Evolutionary conservation across 495 filamentous ascomycete species (phyloP).

Genomic region (Aspergillus avenaceus): DNA sequence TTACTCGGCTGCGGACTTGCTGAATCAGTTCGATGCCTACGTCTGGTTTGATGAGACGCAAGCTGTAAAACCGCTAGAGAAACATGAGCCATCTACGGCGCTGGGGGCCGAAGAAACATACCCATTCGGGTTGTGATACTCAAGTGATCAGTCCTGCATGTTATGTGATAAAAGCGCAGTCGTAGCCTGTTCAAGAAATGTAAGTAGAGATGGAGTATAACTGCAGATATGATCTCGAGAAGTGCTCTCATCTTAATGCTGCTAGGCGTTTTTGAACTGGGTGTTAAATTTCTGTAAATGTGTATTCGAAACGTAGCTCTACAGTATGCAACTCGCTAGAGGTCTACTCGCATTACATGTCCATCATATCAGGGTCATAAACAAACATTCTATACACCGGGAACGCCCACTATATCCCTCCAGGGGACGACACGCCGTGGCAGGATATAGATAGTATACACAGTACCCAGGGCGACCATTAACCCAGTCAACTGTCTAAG

Average conservation of each 20-base stretch:
- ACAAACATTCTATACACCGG: conserved; percentile 54
- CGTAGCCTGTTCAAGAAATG: too few relatives aligned
- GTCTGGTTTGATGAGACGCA: conserved; percentile 54
- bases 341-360: background rate
- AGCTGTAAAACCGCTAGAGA: conserved; percentile 49
- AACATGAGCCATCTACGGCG: conserved; percentile 44
- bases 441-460: conserved; percentile 74
- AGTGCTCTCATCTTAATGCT: too few relatives aligned
- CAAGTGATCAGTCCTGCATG: too few relatives aligned
- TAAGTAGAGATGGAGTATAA: too few relatives aligned
- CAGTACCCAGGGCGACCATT: conserved; percentile 55
- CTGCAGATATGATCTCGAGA: too few relatives aligned
- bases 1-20: conserved; percentile 50
- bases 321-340: too few relatives aligned
- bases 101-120: conserved; percentile 50
- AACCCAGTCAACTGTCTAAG: conserved; percentile 17
- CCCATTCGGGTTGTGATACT: conserved; percentile 50
- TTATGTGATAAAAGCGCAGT: too few relatives aligned
- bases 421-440: conserved; percentile 61
- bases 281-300: too few relatives aligned
- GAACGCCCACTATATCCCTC: conserved; percentile 67
- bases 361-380: conserved; percentile 11
- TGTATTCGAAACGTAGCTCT: too few relatives aligned
- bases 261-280: too few relatives aligned
- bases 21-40: conserved; percentile 54